Conservation (phyloP, 2,329 filamentous ascomycete species). For the Aspergillus japonicus region DNA sequence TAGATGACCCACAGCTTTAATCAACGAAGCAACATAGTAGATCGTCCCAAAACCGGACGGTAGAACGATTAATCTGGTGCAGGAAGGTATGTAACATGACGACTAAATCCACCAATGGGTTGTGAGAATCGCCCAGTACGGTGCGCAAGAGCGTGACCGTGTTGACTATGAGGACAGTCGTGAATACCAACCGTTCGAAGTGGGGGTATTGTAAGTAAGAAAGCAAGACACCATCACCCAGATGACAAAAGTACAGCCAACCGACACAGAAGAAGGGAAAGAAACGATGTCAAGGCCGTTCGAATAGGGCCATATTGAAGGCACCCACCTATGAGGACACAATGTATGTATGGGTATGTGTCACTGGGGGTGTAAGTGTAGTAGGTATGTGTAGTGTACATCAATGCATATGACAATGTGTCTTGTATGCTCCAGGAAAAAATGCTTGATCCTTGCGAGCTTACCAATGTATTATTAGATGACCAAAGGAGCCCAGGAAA, state of each 20-base stretch:
- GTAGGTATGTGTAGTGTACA: slow-evolving; percentile 11
- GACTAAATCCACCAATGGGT: slow-evolving; percentile 6
- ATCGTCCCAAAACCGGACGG: not conserved
- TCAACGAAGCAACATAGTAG: not conserved
- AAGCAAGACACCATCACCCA: slow-evolving; percentile 6
- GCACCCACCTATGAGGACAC: not conserved
- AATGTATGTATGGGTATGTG: slow-evolving; percentile 9
- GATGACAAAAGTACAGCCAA: slow-evolving; percentile 9
- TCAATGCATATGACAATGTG: slow-evolving; percentile 10
- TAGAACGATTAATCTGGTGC: not conserved
- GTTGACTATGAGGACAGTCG: not conserved
- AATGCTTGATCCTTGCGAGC: not conserved
- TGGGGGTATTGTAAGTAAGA: slow-evolving; percentile 17
- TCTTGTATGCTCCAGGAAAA: slow-evolving; percentile 4
- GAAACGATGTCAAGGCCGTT: slow-evolving; percentile 1
- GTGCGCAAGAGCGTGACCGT: not conserved
- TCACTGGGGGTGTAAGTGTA: not conserved
- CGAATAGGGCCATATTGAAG: not conserved
- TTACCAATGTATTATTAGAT: not conserved
- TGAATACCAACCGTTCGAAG: slow-evolving; percentile 15
- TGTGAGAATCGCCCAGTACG: not conserved
- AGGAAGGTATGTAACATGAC: slow-evolving; percentile 6
- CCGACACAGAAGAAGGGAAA: slow-evolving; percentile 6
- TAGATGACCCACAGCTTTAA: not conserved
- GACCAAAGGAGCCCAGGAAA: not conserved